phyloP scores from a whole-genome alignment of 1,284 basidiomycete species.

The Rhodotorula sp. region DNA sequence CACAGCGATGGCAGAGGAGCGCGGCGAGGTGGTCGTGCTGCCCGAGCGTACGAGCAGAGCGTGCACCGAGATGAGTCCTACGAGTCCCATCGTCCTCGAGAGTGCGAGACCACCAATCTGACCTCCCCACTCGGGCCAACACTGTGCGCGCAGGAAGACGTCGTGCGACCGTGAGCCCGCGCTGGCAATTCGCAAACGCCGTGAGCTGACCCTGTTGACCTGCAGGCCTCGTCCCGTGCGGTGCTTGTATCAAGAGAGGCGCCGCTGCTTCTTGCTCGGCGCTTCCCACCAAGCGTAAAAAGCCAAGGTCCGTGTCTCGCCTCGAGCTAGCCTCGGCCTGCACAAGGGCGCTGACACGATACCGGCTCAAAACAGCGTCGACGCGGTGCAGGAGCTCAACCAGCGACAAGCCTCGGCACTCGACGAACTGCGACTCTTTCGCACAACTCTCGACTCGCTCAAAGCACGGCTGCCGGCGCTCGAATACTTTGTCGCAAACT shows the following conservation, averaged over 20 bases:
- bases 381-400: constrained; percentile 22
- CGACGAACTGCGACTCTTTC: constrained; percentile 34
- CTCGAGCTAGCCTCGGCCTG: too few species aligned
- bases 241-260: constrained; percentile 26
- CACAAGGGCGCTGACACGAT: too few species aligned
- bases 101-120: background rate
- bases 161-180: constrained; percentile 5
- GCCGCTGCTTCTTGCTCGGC: constrained; percentile 12
- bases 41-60: constrained; percentile 7
- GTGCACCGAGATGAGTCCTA: constrained; percentile 16
- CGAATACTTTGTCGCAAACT: constrained; percentile 36
- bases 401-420: constrained; percentile 26
- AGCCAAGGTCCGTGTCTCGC: background rate
- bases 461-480: constrained; percentile 32
- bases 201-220: background rate
- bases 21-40: constrained; percentile 14
- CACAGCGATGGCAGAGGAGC: constrained; percentile 2
- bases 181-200: too few species aligned
- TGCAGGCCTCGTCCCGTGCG: constrained; percentile 21
- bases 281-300: constrained; percentile 21
- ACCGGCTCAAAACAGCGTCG: background rate
- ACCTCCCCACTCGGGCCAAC: constrained; percentile 1
- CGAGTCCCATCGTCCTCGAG: too few species aligned
- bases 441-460: constrained; percentile 34
- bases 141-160: constrained; percentile 4